Evolutionary conservation across 2,329 filamentous ascomycete species (phyloP).

Genomic region (Hymenoscyphus occultus): DNA sequence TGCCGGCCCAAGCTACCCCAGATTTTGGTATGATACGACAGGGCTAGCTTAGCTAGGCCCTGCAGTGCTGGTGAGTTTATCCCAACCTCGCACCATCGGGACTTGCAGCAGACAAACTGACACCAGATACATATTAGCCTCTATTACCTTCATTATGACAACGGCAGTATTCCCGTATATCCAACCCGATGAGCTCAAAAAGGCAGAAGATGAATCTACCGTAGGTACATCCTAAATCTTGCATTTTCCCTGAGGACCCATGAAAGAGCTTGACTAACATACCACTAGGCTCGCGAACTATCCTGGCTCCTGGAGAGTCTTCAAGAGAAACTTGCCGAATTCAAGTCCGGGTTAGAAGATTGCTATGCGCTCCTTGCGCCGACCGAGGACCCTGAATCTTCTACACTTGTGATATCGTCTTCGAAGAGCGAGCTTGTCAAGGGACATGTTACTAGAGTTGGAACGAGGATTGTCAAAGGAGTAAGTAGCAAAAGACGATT

Average conservation of each 20-base stretch:
- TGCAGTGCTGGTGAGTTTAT: constrained; percentile 4
- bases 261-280: constrained; percentile 10
- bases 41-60: background rate
- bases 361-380: constrained; percentile 85
- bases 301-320: constrained; percentile 38
- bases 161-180: constrained; percentile 33
- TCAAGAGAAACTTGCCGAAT: constrained; percentile 33
- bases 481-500: constrained; percentile 48
- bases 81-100: constrained; percentile 22
- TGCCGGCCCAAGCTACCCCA: constrained; percentile 2
- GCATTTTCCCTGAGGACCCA: background rate
- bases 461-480: constrained; percentile 87
- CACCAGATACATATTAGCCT: background rate
- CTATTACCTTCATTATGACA: constrained; percentile 19
- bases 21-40: background rate
- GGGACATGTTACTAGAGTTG: constrained; percentile 85
- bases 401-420: constrained; percentile 85
- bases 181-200: constrained; percentile 25
- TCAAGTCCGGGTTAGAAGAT: constrained; percentile 69
- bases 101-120: background rate
- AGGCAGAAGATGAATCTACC: constrained; percentile 34
- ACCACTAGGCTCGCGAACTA: constrained; percentile 33
- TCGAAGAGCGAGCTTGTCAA: constrained; percentile 86
- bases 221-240: constrained; percentile 20
- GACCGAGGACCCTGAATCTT: constrained; percentile 65